phyloP scores from a whole-genome alignment of 306 rosid species.

The Cicer chorassanicum region DNA sequence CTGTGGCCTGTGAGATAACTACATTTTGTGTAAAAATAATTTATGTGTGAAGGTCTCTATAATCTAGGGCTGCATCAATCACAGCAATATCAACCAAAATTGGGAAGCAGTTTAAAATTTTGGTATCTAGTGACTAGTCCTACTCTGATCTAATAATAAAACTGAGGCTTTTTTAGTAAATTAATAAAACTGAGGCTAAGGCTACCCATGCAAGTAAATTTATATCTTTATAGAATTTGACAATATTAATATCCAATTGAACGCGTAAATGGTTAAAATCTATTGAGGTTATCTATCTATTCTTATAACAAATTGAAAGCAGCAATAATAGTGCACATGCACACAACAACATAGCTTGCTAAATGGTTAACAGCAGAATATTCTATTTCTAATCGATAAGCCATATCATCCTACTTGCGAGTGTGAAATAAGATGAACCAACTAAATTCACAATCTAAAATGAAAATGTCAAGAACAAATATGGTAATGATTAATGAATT shows the following conservation, averaged over 20 bases:
- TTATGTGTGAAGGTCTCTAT: neutral
- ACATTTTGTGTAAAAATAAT: neutral
- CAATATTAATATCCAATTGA: neutral
- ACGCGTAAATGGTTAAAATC: neutral
- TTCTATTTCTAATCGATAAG: neutral
- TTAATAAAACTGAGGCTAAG: neutral
- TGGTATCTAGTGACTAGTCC: neutral
- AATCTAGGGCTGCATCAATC: neutral
- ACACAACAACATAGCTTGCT: neutral
- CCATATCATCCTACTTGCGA: neutral
- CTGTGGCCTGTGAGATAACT: neutral
- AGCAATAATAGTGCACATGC: neutral
- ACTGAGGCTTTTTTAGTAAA: neutral
- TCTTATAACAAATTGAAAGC: slow-evolving; percentile 1
- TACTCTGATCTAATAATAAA: neutral
- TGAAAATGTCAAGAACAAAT: neutral
- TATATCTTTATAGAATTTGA: neutral
- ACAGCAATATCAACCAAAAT: neutral
- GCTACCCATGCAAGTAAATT: neutral
- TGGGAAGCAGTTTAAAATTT: neutral
- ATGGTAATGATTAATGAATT: neutral
- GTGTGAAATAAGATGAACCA: neutral
- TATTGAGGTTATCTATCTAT: neutral
- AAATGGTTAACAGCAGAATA: neutral
- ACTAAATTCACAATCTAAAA: slow-evolving; percentile 7